These are phyloP conservation scores for Fraxinus paxiana DNA, from an alignment of 305 asterid genomes.

Conservation along the genomic window DNA sequence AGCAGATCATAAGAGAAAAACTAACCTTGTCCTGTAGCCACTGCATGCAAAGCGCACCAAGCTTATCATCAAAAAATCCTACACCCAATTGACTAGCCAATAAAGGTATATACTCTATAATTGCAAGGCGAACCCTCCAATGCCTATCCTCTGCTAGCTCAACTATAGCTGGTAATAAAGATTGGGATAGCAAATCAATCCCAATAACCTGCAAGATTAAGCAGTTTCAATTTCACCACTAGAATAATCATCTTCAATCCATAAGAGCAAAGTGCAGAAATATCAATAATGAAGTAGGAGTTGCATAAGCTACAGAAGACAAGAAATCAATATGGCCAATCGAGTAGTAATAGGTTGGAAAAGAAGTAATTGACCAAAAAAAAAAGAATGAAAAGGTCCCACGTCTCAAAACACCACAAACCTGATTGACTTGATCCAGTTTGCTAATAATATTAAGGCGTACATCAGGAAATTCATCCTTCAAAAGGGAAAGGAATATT, in stretches of 20 bases:
- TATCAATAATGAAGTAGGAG: neutral
- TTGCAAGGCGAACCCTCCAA: conserved; percentile 92
- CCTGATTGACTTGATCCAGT: conserved; percentile 90
- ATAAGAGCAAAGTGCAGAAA: conserved; percentile 3
- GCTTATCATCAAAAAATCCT: conserved; percentile 82
- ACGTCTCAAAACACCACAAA: conserved; percentile 18
- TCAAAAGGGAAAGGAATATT: conserved; percentile 79
- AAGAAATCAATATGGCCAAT: neutral
- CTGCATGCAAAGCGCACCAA: conserved; percentile 93
- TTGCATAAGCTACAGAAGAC: neutral
- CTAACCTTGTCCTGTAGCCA: conserved; percentile 91
- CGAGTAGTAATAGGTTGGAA: neutral
- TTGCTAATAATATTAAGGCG: conserved; percentile 87
- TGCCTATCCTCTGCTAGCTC: conserved; percentile 95
- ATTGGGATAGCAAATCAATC: conserved; percentile 83
- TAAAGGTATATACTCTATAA: conserved; percentile 80
- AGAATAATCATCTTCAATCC: neutral
- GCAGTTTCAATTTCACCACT: neutral
- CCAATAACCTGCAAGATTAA: conserved; percentile 68
- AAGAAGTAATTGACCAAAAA: too few species aligned
- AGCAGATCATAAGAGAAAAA: conserved; percentile 2
- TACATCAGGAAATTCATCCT: conserved; percentile 90
- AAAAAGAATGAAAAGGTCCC: too few species aligned
- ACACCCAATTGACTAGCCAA: conserved; percentile 92
- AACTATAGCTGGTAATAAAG: conserved; percentile 80